A percentile compares a stretch with the other conserved stretches of the same genome.
These are phyloP conservation scores for Haplosporangium gracile DNA, from an alignment of 192 early-diverging fungal genomes.

Conservation along the genomic window DNA sequence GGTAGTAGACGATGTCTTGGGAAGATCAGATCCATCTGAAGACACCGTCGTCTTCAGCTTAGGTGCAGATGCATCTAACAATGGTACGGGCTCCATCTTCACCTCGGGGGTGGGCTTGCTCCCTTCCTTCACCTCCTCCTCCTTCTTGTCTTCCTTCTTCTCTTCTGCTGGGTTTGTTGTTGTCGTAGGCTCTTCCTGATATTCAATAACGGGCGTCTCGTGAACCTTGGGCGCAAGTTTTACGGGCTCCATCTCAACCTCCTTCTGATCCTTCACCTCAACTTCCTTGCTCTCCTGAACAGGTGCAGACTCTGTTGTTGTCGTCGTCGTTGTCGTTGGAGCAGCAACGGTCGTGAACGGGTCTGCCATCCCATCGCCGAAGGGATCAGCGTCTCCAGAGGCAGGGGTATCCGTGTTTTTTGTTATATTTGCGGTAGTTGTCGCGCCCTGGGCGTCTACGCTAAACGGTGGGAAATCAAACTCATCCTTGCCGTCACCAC, in stretches of 20 bases:
- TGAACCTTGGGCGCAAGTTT: conserved; percentile 15
- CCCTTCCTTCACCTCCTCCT: neutral
- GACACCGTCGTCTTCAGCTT: conserved; percentile 1
- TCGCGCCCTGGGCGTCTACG: conserved; percentile 4
- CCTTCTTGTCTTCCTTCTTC: neutral
- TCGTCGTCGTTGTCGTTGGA: neutral
- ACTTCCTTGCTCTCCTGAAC: neutral
- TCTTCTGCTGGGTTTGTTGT: neutral
- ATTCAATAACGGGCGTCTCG: neutral
- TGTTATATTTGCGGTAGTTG: neutral
- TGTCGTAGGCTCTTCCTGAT: neutral
- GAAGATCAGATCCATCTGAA: neutral
- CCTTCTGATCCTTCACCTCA: conserved; percentile 2
- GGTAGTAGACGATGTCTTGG: neutral
- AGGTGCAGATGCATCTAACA: neutral
- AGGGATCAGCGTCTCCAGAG: neutral
- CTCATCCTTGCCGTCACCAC: conserved; percentile 23
- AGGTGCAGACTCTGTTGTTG: neutral
- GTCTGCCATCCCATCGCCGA: conserved; percentile 2
- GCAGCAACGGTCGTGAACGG: neutral
- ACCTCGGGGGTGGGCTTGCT: neutral
- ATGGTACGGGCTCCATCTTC: neutral
- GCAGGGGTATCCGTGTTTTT: neutral
- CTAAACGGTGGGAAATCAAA: conserved; percentile 47
- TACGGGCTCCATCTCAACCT: conserved; percentile 13